Conservation (phyloP, 2,329 filamentous ascomycete genomes). For the Macrophomina pseudophaseolina region DNA sequence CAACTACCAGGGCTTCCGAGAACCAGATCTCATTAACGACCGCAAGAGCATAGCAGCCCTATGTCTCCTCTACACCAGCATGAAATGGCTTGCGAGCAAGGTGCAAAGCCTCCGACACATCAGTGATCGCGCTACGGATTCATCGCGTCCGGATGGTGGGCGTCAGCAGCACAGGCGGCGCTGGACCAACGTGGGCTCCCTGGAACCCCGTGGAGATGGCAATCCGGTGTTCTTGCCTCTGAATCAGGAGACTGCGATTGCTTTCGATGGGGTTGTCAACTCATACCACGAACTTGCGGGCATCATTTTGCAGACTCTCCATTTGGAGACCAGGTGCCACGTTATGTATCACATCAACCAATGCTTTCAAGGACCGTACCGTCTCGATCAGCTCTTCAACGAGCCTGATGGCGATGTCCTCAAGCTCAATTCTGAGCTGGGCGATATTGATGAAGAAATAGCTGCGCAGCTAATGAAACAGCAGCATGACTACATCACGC, state of each 20-base stretch:
- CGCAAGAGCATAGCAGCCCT: conserved; percentile 83
- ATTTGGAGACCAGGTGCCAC: conserved; percentile 86
- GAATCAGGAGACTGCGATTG: conserved; percentile 79
- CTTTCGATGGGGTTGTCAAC: conserved; percentile 84
- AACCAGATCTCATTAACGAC: conserved; percentile 81
- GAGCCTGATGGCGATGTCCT: conserved; percentile 82
- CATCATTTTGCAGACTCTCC: conserved; percentile 81
- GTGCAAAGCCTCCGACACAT: conserved; percentile 82
- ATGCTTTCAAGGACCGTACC: conserved; percentile 54
- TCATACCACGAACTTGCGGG: conserved; percentile 82
- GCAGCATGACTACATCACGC: conserved; percentile 53
- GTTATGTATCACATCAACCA: conserved; percentile 78
- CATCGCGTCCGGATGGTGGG: conserved; percentile 56
- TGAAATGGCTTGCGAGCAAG: conserved; percentile 95
- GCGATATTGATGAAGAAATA: conserved; percentile 85
- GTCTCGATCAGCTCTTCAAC: conserved; percentile 71
- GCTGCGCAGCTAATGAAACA: conserved; percentile 71
- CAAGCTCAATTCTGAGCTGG: conserved; percentile 80
- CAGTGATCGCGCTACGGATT: conserved; percentile 73
- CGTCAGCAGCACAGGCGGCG: conserved; percentile 66
- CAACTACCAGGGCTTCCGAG: conserved; percentile 60
- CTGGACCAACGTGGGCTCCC: conserved; percentile 77
- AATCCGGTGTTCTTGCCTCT: conserved; percentile 82
- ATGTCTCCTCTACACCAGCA: conserved; percentile 91
- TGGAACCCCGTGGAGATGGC: conserved; percentile 58